Base-by-base conservation (phyloP, 768 basidiomycete species). In the Udeniomyces megalosporus region DNA sequence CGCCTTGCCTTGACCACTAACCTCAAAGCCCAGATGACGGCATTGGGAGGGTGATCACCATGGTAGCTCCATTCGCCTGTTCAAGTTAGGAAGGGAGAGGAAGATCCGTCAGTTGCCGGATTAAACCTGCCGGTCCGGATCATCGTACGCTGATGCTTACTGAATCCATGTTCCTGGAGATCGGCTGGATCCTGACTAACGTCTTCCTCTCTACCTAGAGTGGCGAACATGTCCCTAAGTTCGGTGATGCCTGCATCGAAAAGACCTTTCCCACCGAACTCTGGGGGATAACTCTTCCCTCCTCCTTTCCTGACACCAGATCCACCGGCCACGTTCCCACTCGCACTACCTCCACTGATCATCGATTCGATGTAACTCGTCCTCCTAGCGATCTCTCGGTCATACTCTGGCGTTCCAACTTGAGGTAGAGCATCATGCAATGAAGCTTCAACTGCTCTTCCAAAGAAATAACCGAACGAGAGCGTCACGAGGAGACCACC, bases 101-200 rank as follows among this genome's bases (percentile, higher is more conserved):
- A n/a, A n/a, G n/a, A n/a, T n/a, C n/a, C n/a, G 35, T 3, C 5
- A 34, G 49, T 12, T 8, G 34, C 10, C 29, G 0, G 32, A 6
- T 28, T 11, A 2, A 22, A 34, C 44, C 11, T 42, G 22, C 10
- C 5, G 22, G 49, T 24, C 49, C n/a, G n/a, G n/a, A n/a, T n/a
- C n/a, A n/a, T n/a, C n/a, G n/a, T n/a, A 42, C 38, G 38, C 8
- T 42, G 38, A 42, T 42, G 38, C 61, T 47, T 80, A 1, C 84
- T 86, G 35, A 79, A 82, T 4, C 85, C 85, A 63, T 84, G 77
- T 32, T 76, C 75, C 51, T 76, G 73, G 26, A 86, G 31, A 35
- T 64, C 63, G 12, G 38, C 57, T 20, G 49, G 28, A 34, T 64
- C 63, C 10, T 26, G 26, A 11, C 55, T 58, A 5, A 64, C 79